phyloP scores from a whole-genome alignment of 2,329 filamentous ascomycete species.

The Penicillium sp. region DNA sequence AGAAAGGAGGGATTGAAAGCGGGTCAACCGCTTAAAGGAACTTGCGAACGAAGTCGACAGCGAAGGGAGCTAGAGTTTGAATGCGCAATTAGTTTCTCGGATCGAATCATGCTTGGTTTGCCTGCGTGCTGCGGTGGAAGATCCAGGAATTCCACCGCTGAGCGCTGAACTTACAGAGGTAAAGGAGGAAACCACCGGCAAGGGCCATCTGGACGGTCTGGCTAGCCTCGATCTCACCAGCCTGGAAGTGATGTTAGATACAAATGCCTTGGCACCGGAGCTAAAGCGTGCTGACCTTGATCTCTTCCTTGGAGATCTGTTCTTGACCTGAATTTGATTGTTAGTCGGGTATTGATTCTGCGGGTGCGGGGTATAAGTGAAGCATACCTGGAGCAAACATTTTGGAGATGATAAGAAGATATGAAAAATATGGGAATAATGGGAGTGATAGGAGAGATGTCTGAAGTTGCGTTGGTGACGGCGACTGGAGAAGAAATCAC shows the following conservation, averaged over 20 bases:
- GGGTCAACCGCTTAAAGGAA: constrained; percentile 41
- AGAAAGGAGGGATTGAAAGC: constrained; percentile 3
- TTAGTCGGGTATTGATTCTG: not conserved
- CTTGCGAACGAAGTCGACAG: constrained; percentile 51
- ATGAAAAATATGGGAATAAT: not conserved
- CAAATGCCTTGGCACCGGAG: not conserved
- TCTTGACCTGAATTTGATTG: constrained; percentile 36
- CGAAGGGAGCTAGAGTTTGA: constrained; percentile 46
- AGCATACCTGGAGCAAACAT: constrained; percentile 39
- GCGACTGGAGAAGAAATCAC: not conserved
- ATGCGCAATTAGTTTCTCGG: not conserved
- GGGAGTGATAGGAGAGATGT: constrained; percentile 6
- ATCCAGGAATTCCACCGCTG: not conserved
- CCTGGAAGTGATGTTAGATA: constrained; percentile 29
- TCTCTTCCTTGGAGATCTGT: constrained; percentile 49
- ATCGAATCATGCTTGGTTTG: not conserved
- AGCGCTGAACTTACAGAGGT: constrained; percentile 56
- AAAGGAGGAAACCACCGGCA: constrained; percentile 58
- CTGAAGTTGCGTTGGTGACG: not conserved
- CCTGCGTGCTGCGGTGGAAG: not conserved
- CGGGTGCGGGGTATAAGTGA: not conserved
- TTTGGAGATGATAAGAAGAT: not conserved
- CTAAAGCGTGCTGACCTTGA: constrained; percentile 36
- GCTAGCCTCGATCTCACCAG: constrained; percentile 55
- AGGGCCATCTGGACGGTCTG: constrained; percentile 57